phyloP scores from a whole-genome alignment of 345 rosid species.

The Noccaea bulbosa region DNA sequence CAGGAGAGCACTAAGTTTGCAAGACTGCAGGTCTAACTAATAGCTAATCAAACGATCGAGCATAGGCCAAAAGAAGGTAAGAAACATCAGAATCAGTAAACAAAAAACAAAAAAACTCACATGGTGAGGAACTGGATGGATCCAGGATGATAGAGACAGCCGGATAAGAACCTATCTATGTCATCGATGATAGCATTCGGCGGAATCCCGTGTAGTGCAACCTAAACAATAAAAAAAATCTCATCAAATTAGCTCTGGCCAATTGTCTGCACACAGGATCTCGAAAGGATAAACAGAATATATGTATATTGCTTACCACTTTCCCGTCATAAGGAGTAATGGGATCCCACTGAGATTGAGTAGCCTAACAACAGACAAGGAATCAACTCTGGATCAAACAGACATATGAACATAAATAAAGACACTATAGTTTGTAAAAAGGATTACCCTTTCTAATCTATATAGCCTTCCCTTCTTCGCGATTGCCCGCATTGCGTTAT shows the following conservation, averaged over 20 bases:
- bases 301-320: slow-evolving; percentile 54
- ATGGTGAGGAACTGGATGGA: slow-evolving; percentile 47
- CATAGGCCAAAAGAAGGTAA: slow-evolving; percentile 14
- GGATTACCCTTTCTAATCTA: slow-evolving; percentile 65
- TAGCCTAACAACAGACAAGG: slow-evolving; percentile 48
- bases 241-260: slow-evolving; percentile 8
- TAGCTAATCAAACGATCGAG: background rate
- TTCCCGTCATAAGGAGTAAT: slow-evolving; percentile 60
- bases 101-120: slow-evolving; percentile 41
- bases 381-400: slow-evolving; percentile 1
- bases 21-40: too few species aligned
- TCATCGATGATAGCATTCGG: slow-evolving; percentile 55
- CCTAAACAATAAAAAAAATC: slow-evolving; percentile 44
- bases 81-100: slow-evolving; percentile 3
- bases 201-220: slow-evolving; percentile 67
- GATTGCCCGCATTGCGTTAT: slow-evolving; percentile 50
- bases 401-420: background rate
- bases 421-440: slow-evolving; percentile 4
- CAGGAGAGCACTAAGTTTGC: background rate
- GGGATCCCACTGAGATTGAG: slow-evolving; percentile 57
- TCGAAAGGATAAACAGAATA: background rate
- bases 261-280: background rate
- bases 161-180: slow-evolving; percentile 71
- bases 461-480: slow-evolving; percentile 55
- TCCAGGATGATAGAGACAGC: slow-evolving; percentile 62